Evolutionary conservation across 2,329 filamentous ascomycete genomes (phyloP), one percentile per base, ranked within the genome.

Genomic region (Aspergillus bombycis): DNA sequence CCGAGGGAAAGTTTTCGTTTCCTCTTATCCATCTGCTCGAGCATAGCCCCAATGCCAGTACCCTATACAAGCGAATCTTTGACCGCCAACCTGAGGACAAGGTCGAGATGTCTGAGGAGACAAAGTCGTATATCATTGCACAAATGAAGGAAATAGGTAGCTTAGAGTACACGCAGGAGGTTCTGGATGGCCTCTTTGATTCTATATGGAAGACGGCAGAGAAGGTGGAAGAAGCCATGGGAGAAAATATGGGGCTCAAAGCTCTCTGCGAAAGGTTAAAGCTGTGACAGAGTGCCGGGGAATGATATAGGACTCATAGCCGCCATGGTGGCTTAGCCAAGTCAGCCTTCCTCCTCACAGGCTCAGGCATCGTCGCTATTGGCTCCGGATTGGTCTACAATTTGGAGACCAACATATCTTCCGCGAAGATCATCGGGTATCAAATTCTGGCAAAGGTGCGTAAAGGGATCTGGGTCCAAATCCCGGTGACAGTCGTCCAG

Each of bases 1-100:
- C 77, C 28, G 79, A 82, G 65, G 79, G 80, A 0, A 82, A 83
- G 66, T 75, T 73, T 63, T 79, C 77, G 0, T 73, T 80, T n/a
- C 71, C 77, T 7, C 45, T 71, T 7, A 61, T 69, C 46, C 64
- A 65, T 46, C 38, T 61, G 7, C 43, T 63, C 1, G 34, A 55
- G 26, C 12, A 60, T 23, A 60, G 30, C 26, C 21, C 50, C 3
- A 48, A 23, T 23, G 11, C 48, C 23, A 53, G 28, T 11, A 26
- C 14, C 6, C 10, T 62, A 2, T 28, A 45, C 0, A 16, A 34
- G 5, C 7, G 38, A 6, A 19, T 58, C 2, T 63, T 57, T 5
- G 36, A 3, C 32, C 26, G 28, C 8, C 26, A 38, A 16, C 8
- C 43, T 2, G 32, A 16, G 19, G 7, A 21, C 3, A 26, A 36